These are phyloP conservation scores for Lentinula sp. DNA, from an alignment of 768 basidiomycete species.

Conservation along the genomic window DNA sequence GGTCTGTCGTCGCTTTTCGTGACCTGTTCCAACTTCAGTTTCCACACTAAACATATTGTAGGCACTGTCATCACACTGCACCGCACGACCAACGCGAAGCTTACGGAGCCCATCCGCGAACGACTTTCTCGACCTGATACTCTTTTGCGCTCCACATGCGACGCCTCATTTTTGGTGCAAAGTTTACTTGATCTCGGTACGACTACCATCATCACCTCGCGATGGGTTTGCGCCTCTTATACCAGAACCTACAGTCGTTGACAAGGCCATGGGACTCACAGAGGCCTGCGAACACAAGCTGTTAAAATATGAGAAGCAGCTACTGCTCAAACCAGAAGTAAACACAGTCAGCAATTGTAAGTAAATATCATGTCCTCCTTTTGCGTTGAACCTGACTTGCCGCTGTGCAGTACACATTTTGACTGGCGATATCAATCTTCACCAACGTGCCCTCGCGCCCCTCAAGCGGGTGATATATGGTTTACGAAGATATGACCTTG, in stretches of 20 bases:
- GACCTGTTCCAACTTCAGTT: not conserved
- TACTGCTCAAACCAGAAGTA: slow-evolving; percentile 55
- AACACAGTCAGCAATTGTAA: slow-evolving; percentile 50
- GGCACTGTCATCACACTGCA: not conserved
- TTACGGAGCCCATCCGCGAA: slow-evolving; percentile 49
- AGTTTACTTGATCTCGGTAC: slow-evolving; percentile 49
- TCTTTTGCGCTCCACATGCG: slow-evolving; percentile 54
- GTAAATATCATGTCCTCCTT: not conserved
- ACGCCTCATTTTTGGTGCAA: slow-evolving; percentile 56
- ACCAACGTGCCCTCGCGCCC: slow-evolving; percentile 69
- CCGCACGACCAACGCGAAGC: slow-evolving; percentile 34
- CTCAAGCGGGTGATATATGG: slow-evolving; percentile 67
- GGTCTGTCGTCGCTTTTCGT: slow-evolving; percentile 15
- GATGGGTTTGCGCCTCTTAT: not conserved
- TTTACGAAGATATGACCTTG: slow-evolving; percentile 62
- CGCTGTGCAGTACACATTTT: slow-evolving; percentile 58
- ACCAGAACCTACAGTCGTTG: slow-evolving; percentile 40
- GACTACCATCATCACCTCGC: not conserved
- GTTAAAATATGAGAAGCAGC: slow-evolving; percentile 48
- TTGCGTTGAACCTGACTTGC: not conserved
- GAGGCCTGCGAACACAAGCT: slow-evolving; percentile 64
- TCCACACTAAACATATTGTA: not conserved
- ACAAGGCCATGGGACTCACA: slow-evolving; percentile 56
- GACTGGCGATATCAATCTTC: slow-evolving; percentile 66
- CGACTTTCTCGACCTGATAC: slow-evolving; percentile 55